These are phyloP conservation scores for Golubevia pallescens DNA, from an alignment of 1,284 basidiomycete species.

Conservation along the genomic window DNA sequence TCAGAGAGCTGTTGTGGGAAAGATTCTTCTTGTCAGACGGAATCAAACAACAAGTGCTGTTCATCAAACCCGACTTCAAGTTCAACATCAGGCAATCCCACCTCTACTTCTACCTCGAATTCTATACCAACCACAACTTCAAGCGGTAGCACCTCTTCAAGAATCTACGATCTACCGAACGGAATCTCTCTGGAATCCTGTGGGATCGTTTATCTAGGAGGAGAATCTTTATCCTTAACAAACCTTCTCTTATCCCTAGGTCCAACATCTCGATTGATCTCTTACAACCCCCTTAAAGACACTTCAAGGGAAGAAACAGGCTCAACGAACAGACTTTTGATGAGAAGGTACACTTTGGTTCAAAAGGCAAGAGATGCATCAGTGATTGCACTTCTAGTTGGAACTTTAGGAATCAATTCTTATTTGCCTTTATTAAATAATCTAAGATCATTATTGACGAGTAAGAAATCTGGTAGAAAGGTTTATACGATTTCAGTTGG, in stretches of 20 bases:
- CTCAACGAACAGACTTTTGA: slow-evolving; percentile 77
- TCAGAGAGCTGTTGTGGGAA: no score
- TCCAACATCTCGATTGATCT: slow-evolving; percentile 11
- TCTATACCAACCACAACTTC: slow-evolving; percentile 13
- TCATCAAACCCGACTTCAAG: neutral
- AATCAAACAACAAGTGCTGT: neutral
- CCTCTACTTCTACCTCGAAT: neutral
- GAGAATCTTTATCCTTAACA: slow-evolving; percentile 79
- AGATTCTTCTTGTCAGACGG: no score
- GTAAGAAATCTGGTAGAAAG: slow-evolving; percentile 74
- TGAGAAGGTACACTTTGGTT: slow-evolving; percentile 84
- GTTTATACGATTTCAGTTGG: slow-evolving; percentile 92
- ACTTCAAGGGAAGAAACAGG: slow-evolving; percentile 8
- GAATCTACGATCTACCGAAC: neutral
- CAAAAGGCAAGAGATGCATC: slow-evolving; percentile 90
- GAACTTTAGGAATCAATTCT: slow-evolving; percentile 81
- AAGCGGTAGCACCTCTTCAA: no score
- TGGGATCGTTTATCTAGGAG: slow-evolving; percentile 80
- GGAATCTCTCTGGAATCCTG: slow-evolving; percentile 63
- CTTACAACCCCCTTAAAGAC: no score
- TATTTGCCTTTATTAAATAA: slow-evolving; percentile 82
- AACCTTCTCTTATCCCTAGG: slow-evolving; percentile 72
- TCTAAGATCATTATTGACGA: slow-evolving; percentile 74
- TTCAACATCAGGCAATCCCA: neutral
- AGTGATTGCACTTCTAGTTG: slow-evolving; percentile 92